Base-by-base conservation (phyloP, 1,139 yeast species). In the Arxiozyma slooffiae region DNA sequence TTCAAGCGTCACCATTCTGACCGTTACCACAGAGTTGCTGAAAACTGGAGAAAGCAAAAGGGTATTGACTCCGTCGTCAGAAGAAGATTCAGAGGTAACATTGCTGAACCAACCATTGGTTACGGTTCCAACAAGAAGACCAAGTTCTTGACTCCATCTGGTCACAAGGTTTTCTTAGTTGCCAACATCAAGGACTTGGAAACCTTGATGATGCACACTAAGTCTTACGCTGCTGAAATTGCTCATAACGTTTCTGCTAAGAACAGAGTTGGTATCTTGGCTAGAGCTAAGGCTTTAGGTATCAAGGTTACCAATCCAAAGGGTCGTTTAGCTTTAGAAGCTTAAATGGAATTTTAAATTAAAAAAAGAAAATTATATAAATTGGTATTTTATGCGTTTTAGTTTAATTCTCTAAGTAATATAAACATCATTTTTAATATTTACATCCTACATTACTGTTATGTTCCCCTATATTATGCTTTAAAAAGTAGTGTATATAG, bases 1-100 rank as follows among this genome's bases (percentile, higher is more conserved):
- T 94, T 94, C 88, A 92, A 89, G 92, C 89, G 99, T 82, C 97
- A 92, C 77, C 98, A 94, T 82, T 89, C 97, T 76, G 99, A 94
- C 86, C 89, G 97, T 79, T 92, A 88, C 80, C 82, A 82, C 82
- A 90, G 98, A 79, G 97, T 92, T 67, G 79, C 89, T 71, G 97
- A 88, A 79, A 85, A 84, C 83, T 94, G 98, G 98, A 92, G 99
- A 88, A 92, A 92, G 81, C 98, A 94, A 81, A 92, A 90, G 88
- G 99, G 99, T 92, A 94, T 94, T 73, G 99, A 94, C 82, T 90
- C 97, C 69, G 84, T 90, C 80, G 97, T 90, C 75, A 90, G 97
- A 84, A 90, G 97, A 83, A 88, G 97, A 82, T 94, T 92, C 95
- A 88, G 97, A 85, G 98, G 98, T 72, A 85, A 94, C 78, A 86